Conservation (phyloP, 495 filamentous ascomycete species). For the Lasiosphaeris hirsuta region DNA sequence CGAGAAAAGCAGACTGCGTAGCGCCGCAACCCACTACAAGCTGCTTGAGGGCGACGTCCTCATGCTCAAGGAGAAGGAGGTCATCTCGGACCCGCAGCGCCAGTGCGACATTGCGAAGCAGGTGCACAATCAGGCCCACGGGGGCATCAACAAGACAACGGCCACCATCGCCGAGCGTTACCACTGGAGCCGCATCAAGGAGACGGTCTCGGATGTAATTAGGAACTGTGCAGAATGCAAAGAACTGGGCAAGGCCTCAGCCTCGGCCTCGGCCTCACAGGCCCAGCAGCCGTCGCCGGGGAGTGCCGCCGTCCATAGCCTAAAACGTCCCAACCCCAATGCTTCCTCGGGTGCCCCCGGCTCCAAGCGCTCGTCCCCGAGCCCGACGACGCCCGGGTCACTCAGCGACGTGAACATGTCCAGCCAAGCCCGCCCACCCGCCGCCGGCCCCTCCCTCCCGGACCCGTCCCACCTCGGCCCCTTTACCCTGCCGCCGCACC, state of each 20-base stretch:
- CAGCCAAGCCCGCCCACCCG: slow-evolving; percentile 1
- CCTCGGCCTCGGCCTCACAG: slow-evolving; percentile 22
- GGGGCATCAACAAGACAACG: slow-evolving; percentile 97
- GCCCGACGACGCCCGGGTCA: slow-evolving; percentile 12
- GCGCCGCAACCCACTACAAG: slow-evolving; percentile 94
- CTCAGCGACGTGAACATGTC: slow-evolving; percentile 2
- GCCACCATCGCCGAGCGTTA: slow-evolving; percentile 89
- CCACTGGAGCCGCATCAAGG: slow-evolving; percentile 99
- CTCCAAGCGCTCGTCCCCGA: slow-evolving; percentile 31
- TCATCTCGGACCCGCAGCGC: slow-evolving; percentile 83
- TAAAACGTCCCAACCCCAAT: slow-evolving; percentile 26
- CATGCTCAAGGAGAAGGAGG: slow-evolving; percentile 97
- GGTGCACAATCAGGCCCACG: slow-evolving; percentile 75
- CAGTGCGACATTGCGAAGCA: slow-evolving; percentile 86
- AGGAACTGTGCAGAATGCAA: slow-evolving; percentile 89
- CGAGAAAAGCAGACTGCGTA: slow-evolving; percentile 89
- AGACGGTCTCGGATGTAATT: slow-evolving; percentile 93
- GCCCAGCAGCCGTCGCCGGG: slow-evolving; percentile 12
- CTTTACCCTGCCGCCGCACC: slow-evolving; percentile 25
- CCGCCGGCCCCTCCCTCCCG: slow-evolving; percentile 32
- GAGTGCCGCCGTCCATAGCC: slow-evolving; percentile 12
- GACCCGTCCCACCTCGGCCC: slow-evolving; percentile 22
- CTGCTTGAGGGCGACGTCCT: slow-evolving; percentile 73
- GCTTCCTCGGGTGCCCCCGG: slow-evolving; percentile 15
- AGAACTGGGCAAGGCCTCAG: slow-evolving; percentile 59